Conservation (phyloP, 2,329 filamentous ascomycete genomes). For the Polychaeton citri region DNA sequence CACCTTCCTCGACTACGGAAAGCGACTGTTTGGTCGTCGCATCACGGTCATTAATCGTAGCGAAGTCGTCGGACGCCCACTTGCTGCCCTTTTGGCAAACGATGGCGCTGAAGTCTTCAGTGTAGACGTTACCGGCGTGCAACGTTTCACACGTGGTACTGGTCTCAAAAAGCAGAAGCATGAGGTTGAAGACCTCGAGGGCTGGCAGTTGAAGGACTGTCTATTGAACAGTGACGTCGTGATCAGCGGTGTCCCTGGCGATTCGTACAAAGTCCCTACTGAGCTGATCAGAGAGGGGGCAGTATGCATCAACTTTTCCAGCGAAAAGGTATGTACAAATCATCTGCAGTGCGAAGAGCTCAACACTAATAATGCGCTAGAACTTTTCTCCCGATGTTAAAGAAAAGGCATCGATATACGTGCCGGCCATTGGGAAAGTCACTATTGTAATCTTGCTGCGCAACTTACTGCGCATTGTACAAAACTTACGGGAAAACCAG, state of each 20-base stretch:
- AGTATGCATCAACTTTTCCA: slow-evolving; percentile 98
- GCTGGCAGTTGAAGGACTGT: slow-evolving; percentile 66
- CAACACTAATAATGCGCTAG: slow-evolving; percentile 18
- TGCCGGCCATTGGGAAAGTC: slow-evolving; percentile 93
- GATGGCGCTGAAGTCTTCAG: slow-evolving; percentile 93
- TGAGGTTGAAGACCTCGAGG: slow-evolving; percentile 71
- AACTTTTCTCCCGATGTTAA: slow-evolving; percentile 88
- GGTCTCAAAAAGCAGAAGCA: slow-evolving; percentile 78
- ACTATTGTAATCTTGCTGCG: slow-evolving; percentile 84
- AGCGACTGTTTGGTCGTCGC: slow-evolving; percentile 82
- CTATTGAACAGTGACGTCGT: slow-evolving; percentile 85
- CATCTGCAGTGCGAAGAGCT: slow-evolving; percentile 1
- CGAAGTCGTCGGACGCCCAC: slow-evolving; percentile 85
- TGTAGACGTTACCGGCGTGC: slow-evolving; percentile 81
- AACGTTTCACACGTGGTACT: slow-evolving; percentile 80
- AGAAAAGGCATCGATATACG: slow-evolving; percentile 91
- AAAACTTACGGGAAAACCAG: slow-evolving; percentile 16
- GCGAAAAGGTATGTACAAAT: slow-evolving; percentile 49
- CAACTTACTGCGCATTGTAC: slow-evolving; percentile 55
- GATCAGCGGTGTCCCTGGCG: slow-evolving; percentile 79
- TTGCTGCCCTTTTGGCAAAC: slow-evolving; percentile 87
- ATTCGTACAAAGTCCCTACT: slow-evolving; percentile 80
- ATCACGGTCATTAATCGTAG: slow-evolving; percentile 94
- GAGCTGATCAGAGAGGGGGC: slow-evolving; percentile 75
- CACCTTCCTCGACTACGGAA: slow-evolving; percentile 80